Evolutionary conservation across 305 asterid genomes (phyloP).

Genomic region (Fraxinus xanthoxyloides): DNA sequence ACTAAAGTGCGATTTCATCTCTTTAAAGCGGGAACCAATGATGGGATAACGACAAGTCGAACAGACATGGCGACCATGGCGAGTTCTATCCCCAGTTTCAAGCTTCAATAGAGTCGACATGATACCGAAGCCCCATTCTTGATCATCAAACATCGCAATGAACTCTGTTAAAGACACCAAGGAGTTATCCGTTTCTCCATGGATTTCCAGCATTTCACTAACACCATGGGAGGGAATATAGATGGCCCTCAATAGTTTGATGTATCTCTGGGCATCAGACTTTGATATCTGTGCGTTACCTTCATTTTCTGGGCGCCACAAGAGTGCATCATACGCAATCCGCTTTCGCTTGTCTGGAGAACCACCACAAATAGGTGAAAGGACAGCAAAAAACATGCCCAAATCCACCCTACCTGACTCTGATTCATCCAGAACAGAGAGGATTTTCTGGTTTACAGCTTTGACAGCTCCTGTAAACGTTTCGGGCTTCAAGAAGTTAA

Average conservation of each 20-base stretch:
- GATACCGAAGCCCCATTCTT: conserved; percentile 87
- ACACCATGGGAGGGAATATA: conserved; percentile 77
- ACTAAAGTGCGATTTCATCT: conserved; percentile 69
- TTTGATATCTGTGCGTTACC: conserved; percentile 64
- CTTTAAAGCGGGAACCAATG: conserved; percentile 88
- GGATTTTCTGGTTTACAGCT: conserved; percentile 88
- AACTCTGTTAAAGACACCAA: conserved; percentile 60
- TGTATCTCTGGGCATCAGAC: conserved; percentile 65
- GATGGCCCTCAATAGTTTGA: conserved; percentile 72
- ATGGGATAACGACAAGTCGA: conserved; percentile 81
- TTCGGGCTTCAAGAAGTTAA: conserved; percentile 83
- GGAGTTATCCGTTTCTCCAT: conserved; percentile 64
- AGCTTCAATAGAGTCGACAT: conserved; percentile 71
- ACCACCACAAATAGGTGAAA: conserved; percentile 84
- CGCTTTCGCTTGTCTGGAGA: conserved; percentile 76
- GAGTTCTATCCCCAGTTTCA: conserved; percentile 79
- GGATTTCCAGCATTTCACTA: conserved; percentile 82
- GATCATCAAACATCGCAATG: conserved; percentile 77
- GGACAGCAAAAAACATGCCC: conserved; percentile 82
- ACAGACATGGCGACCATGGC: conserved; percentile 83
- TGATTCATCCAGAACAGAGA: conserved; percentile 69
- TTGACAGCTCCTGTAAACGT: conserved; percentile 90
- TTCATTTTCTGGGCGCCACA: conserved; percentile 89
- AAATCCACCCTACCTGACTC: conserved; percentile 87
- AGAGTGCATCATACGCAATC: conserved; percentile 73